Conservation (phyloP, 2,329 filamentous ascomycete genomes). For the Colletotrichum aenigma region DNA sequence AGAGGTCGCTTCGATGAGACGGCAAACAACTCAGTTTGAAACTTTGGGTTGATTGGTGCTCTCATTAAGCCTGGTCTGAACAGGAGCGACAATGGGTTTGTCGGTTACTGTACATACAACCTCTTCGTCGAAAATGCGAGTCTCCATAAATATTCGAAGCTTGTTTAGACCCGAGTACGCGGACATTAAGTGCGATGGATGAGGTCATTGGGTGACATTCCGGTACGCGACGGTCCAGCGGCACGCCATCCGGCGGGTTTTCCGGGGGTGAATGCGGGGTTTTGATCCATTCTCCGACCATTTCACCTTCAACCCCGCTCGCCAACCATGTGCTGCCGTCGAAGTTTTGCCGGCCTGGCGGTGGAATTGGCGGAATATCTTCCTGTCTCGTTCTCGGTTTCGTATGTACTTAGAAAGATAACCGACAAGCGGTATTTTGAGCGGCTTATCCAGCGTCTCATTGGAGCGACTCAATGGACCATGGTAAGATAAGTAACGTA, state of each 20-base stretch:
- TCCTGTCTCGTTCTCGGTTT: not conserved
- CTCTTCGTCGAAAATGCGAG: not conserved
- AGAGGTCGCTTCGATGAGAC: not conserved
- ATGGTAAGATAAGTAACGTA: not conserved
- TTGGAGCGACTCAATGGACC: not conserved
- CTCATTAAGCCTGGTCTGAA: not conserved
- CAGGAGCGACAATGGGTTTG: not conserved
- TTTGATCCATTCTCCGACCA: not conserved
- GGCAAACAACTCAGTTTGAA: not conserved
- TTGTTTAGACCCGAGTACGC: not conserved
- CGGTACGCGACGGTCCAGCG: not conserved
- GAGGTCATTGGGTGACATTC: not conserved
- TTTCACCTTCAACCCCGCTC: not conserved
- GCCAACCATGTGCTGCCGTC: not conserved
- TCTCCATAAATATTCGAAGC: not conserved
- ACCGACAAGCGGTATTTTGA: not conserved
- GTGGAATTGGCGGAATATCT: slow-evolving; percentile 5
- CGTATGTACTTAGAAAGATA: not conserved
- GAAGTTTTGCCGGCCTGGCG: not conserved
- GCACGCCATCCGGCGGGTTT: not conserved
- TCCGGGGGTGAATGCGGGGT: not conserved
- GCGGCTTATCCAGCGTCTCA: not conserved
- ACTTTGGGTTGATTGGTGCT: not conserved
- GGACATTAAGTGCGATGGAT: not conserved
- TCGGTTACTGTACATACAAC: not conserved